Base-by-base conservation (phyloP, 768 basidiomycete genomes). In the Dacryopinax primogenitus region DNA sequence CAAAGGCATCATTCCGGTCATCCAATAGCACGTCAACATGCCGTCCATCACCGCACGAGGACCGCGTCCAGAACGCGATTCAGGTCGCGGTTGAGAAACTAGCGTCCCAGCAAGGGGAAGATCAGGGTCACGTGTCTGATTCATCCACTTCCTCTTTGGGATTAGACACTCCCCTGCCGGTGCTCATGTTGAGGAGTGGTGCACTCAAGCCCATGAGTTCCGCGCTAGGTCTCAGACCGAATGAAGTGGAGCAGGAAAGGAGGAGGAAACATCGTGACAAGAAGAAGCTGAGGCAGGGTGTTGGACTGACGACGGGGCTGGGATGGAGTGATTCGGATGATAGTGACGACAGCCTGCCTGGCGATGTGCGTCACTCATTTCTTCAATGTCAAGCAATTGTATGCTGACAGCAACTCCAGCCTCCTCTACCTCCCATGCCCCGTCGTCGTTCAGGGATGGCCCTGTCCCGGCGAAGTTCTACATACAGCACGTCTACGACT, bases 291-390 rank as follows among this genome's bases (percentile, higher is more conserved):
- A 35, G 68, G 21, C 23, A 69, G 21, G 68, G 68, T 28, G 34
- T 69, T 21, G 68, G 68, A 3, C 39, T 69, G 32, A 69, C 68
- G 13, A 69, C 68, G 18, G 68, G 68, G 1, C 58, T 69, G 64
- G 68, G 68, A 2, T 69, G 68, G 68, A 64, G 62, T 34, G 68
- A 69, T 34, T 69, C 68, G 51, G 64, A 62, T 36, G 1, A 36
- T 21, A 47, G 13, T 9, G 45, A 47, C 45, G 45, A 47, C 7
- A 47, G 45, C 23, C 13, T 23, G 45, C 13, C 13, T 6, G 45
- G 23, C 13, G 45, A 47, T 21, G 45, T 47, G 45, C 45, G 45
- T 47, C 13, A 15, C 11, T 11, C n/a, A 47, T 47, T 9, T 18
- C 36, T 9, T 37, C 36, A 47, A 15, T 15, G 13, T 11, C n/a